A percentile compares a stretch with the other conserved stretches of the same genome.
These are phyloP conservation scores for Talaromyces adpressus DNA, from an alignment of 495 filamentous ascomycete species.

Conservation along the genomic window DNA sequence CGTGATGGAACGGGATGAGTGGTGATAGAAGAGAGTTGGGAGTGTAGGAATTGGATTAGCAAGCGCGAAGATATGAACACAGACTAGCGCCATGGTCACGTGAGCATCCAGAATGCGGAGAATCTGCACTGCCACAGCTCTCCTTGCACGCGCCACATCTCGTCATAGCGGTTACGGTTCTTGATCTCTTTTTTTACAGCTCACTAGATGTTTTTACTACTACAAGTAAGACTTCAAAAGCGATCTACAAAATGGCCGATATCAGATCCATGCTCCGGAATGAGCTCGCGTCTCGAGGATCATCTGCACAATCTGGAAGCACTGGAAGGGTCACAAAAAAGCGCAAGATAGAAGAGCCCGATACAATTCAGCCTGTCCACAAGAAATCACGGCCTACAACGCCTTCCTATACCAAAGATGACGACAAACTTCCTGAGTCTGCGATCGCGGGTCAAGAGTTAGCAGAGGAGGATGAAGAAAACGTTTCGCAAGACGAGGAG, in stretches of 20 bases:
- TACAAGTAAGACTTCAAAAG: neutral
- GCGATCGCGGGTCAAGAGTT: conserved; percentile 17
- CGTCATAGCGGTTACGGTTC: neutral
- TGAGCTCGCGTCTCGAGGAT: conserved; percentile 70
- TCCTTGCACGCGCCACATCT: conserved; percentile 8
- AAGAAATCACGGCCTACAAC: conserved; percentile 40
- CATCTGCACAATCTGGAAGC: conserved; percentile 39
- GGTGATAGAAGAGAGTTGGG: conserved; percentile 1
- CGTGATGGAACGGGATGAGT: neutral
- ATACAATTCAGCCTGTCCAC: conserved; percentile 30
- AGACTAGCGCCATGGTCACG: neutral
- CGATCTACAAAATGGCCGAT: conserved; percentile 58
- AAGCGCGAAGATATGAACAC: conserved; percentile 2
- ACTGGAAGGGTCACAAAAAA: conserved; percentile 45
- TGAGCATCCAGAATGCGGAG: neutral
- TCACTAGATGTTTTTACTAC: neutral
- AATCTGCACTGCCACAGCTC: neutral
- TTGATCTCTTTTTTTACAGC: neutral
- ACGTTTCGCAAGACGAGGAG: conserved; percentile 8
- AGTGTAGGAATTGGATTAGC: neutral
- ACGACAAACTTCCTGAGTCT: conserved; percentile 14
- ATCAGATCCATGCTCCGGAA: conserved; percentile 74
- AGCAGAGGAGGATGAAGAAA: conserved; percentile 25
- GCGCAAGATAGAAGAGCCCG: conserved; percentile 46
- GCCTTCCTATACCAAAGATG: conserved; percentile 18